Conservation (phyloP, 108 stramenopile species). For the Nitzschia inconspicua region DNA sequence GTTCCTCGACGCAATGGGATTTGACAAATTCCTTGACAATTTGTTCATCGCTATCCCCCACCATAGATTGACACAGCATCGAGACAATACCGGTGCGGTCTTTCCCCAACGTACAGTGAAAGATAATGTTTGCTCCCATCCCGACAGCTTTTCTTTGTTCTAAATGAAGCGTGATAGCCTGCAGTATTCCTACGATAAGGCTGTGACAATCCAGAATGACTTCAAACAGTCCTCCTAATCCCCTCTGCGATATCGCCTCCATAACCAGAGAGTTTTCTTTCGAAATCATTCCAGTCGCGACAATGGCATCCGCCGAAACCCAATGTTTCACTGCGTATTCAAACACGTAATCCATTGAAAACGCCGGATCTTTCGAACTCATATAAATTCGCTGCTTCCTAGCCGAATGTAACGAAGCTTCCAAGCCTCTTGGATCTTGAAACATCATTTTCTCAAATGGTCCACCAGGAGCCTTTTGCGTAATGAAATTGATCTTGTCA, state of each 20-base stretch:
- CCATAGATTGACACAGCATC: slow-evolving; percentile 18
- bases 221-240: slow-evolving; percentile 20
- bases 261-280: background rate
- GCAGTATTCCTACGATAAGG: background rate
- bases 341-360: too few species aligned
- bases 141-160: too few species aligned
- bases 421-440: too few species aligned
- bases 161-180: slow-evolving; percentile 20
- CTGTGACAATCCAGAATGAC: slow-evolving; percentile 5
- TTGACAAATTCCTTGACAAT: slow-evolving; percentile 16
- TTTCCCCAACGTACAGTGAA: slow-evolving; percentile 24
- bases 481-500: too few species aligned
- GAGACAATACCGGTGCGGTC: slow-evolving; percentile 19
- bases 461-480: slow-evolving; percentile 7
- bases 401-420: too few species aligned
- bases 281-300: background rate
- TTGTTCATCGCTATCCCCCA: slow-evolving; percentile 9
- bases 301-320: too few species aligned
- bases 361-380: too few species aligned
- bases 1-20: slow-evolving; percentile 1
- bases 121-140: too few species aligned
- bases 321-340: background rate
- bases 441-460: slow-evolving; percentile 1
- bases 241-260: slow-evolving; percentile 13
- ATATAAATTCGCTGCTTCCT: too few species aligned